Percentiles rank a stretch among this genome's conserved stretches.
Conservation (phyloP, 495 filamentous ascomycete species). For the Penicillium odoratum region DNA sequence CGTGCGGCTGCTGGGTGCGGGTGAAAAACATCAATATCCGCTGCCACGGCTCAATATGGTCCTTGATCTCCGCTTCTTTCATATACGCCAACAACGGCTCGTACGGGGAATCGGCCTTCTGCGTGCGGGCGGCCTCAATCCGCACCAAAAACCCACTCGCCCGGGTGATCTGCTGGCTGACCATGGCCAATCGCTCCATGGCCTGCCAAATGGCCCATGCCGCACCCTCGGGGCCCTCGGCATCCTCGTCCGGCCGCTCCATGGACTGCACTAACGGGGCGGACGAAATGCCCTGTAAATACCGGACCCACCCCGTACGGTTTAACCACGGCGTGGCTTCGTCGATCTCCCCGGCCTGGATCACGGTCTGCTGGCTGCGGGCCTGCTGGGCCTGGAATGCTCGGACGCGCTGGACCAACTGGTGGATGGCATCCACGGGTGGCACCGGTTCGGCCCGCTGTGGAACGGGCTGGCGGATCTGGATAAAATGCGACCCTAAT, state of each 20-base stretch:
- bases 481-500: background rate
- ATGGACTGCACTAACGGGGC: background rate
- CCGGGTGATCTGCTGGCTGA: background rate
- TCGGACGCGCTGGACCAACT: background rate
- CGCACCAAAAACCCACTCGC: background rate
- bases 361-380: background rate
- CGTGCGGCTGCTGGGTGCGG: background rate
- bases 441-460: background rate
- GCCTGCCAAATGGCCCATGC: background rate
- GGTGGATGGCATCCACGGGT: background rate
- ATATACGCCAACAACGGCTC: background rate
- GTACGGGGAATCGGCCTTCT: background rate
- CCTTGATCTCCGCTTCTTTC: background rate
- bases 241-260: background rate
- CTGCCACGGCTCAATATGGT: background rate
- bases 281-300: background rate
- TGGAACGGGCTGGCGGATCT: background rate
- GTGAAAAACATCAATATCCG: background rate
- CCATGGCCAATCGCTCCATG: background rate
- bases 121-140: background rate
- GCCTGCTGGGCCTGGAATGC: background rate
- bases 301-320: background rate
- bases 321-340: background rate
- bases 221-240: background rate
- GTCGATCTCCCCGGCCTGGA: background rate